Evolutionary conservation across 805 yeast species (phyloP).

Genomic region (Schwanniomyces sp.): DNA sequence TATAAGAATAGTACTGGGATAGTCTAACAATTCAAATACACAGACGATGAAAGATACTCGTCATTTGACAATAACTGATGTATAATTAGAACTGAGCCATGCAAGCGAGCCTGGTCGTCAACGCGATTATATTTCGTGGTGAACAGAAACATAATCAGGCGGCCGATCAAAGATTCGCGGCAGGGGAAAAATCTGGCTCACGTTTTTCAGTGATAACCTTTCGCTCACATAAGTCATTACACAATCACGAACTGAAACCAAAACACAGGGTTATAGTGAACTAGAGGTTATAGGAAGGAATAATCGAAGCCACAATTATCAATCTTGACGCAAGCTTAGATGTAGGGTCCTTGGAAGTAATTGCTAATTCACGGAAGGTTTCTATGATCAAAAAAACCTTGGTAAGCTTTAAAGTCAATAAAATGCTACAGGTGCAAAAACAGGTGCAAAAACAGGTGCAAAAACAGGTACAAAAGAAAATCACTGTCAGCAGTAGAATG

Average conservation of each 20-base stretch:
- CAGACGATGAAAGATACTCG: not conserved
- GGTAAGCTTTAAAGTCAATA: too few relatives aligned
- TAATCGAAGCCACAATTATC: not conserved
- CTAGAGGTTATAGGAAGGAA: not conserved
- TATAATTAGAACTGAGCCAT: not conserved
- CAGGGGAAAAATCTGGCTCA: not conserved
- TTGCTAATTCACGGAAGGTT: not conserved
- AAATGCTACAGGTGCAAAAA: too few relatives aligned
- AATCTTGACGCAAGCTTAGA: not conserved
- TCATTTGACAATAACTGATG: not conserved
- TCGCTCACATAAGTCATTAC: not conserved
- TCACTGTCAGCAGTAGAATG: too few relatives aligned
- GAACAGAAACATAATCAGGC: not conserved
- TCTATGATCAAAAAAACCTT: too few relatives aligned
- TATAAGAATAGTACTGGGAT: not conserved
- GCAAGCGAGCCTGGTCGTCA: not conserved
- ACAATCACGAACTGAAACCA: not conserved
- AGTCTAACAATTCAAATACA: not conserved
- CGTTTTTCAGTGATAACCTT: not conserved
- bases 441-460: too few relatives aligned
- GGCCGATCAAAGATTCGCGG: not conserved
- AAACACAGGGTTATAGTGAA: not conserved
- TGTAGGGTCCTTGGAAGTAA: not conserved
- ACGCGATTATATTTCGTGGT: not conserved
- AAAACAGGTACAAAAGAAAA: too few relatives aligned